Conservation (phyloP, 345 rosid genomes). For the Chamaenerion angustifolium region DNA sequence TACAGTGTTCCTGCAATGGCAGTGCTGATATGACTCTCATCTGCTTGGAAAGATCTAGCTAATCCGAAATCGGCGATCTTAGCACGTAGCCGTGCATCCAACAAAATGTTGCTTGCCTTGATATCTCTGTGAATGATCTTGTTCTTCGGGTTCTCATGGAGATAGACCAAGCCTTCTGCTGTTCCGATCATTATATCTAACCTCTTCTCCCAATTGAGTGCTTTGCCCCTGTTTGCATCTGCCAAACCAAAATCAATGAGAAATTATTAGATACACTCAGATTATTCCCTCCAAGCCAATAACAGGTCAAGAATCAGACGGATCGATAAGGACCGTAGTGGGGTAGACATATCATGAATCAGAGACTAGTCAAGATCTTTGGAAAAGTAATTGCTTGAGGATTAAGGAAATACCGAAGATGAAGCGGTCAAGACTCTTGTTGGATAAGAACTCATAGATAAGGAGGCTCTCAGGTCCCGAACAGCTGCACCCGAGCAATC, state of each 20-base stretch:
- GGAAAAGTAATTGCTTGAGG: not conserved
- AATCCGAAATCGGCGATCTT: conserved; percentile 92
- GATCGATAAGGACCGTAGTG: no score
- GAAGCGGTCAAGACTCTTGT: conserved; percentile 77
- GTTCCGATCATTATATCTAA: conserved; percentile 53
- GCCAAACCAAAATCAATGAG: conserved; percentile 9
- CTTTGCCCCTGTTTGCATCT: conserved; percentile 53
- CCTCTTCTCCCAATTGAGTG: conserved; percentile 63
- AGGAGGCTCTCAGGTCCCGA: conserved; percentile 94
- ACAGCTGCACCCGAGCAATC: conserved; percentile 83
- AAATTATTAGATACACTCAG: not conserved
- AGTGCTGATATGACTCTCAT: conserved; percentile 90
- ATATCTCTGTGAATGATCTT: conserved; percentile 82
- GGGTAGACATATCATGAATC: not conserved
- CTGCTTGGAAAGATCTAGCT: conserved; percentile 83
- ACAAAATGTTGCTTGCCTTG: conserved; percentile 80
- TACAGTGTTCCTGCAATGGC: conserved; percentile 94
- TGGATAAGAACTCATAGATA: conserved; percentile 68
- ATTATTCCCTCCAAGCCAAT: no score
- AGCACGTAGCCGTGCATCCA: conserved; percentile 68
- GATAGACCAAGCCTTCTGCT: conserved; percentile 70
- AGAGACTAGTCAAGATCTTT: no score
- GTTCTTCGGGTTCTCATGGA: conserved; percentile 56
- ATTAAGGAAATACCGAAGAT: conserved; percentile 39
- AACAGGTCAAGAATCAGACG: no score